Percentiles rank a stretch among this genome's conserved stretches.
Evolutionary conservation across 768 basidiomycete species (phyloP).

Genomic region (Trametes sanguinea): DNA sequence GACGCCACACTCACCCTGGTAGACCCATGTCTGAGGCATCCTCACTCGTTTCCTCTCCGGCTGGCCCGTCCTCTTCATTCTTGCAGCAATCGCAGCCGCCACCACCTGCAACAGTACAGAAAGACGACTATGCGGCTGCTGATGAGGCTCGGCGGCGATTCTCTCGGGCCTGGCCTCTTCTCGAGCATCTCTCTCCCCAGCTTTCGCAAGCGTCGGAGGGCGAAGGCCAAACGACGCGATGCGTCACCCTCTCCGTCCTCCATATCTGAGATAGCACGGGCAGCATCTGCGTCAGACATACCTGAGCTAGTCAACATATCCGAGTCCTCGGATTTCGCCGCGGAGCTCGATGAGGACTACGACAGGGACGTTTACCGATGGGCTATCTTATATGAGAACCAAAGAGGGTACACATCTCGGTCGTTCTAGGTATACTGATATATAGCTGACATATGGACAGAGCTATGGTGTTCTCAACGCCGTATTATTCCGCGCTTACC

Average conservation of each 20-base stretch:
- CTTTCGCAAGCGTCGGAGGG: not conserved
- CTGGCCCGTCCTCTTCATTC: constrained; percentile 21
- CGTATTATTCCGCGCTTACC: constrained; percentile 69
- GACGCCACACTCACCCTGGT: constrained; percentile 4
- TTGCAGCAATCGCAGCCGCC: constrained; percentile 27
- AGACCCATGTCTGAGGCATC: constrained; percentile 22
- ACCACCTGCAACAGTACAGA: constrained; percentile 41
- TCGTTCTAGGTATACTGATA: not conserved
- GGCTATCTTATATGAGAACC: constrained; percentile 82
- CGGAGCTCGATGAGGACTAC: constrained; percentile 23
- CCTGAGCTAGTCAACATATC: constrained; percentile 9
- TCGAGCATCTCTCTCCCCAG: constrained; percentile 20
- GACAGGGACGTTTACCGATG: constrained; percentile 65
- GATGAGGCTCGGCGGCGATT: constrained; percentile 52
- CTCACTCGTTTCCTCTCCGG: constrained; percentile 9
- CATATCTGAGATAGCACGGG: not conserved
- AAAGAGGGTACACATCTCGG: constrained; percentile 61
- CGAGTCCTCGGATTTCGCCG: not conserved
- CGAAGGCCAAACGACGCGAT: not conserved
- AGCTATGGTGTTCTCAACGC: constrained; percentile 68
- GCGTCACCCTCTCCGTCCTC: constrained; percentile 6
- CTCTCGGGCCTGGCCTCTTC: constrained; percentile 32
- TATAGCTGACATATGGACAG: constrained; percentile 30
- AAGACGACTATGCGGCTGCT: constrained; percentile 45
- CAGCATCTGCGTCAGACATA: not conserved